Evolutionary conservation across 2,329 filamentous ascomycete species (phyloP), one percentile per base, ranked within the genome.

Genomic region (Talaromyces sp.): DNA sequence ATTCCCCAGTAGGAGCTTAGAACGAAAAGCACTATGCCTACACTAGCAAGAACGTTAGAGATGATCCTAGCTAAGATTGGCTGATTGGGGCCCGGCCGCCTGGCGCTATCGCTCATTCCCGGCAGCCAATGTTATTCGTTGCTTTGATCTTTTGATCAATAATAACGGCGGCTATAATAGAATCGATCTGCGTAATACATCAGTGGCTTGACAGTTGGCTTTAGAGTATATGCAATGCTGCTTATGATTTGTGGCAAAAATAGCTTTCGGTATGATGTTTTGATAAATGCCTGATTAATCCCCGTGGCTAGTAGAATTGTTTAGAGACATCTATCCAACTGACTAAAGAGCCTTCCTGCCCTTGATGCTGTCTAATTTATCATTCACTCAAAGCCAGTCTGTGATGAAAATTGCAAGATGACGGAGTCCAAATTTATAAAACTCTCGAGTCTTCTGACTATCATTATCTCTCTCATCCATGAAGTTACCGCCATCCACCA

Each of bases 401-500:
- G 9, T 13, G 35, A 11, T 43, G 37, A 41, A 14, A 22, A 22
- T 33, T 22, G 6, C 33, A 54, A 54, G 16, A 56, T 59, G 48
- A 22, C 14, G 27, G 57, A 24, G 33, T 33, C 10, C 2, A 35
- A 16, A 11, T n/a, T 16, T 5, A 52, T 2, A 35, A 35, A 41
- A 58, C 10, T 19, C 10, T 19, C 54, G 14, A 50, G 9, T 33
- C 22, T 35, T 48, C 7, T 52, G 9, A n/a, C 35, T 7, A 14
- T 19, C 54, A 19, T 58, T 31, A 24, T 13, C 39, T 35, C 24
- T 59, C 9, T 43, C 16, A 8, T 27, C 11, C 41, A 61, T 16
- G 14, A 62, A 39, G 50, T 37, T 27, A 35, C 27, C 37, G 71
- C 66, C 33, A 54, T 70, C 16, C 72, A 74, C 52, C 72, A 74